These are phyloP conservation scores for Paramecium octaurelia DNA, from an alignment of 73 alveolate genomes.

Conservation along the genomic window DNA sequence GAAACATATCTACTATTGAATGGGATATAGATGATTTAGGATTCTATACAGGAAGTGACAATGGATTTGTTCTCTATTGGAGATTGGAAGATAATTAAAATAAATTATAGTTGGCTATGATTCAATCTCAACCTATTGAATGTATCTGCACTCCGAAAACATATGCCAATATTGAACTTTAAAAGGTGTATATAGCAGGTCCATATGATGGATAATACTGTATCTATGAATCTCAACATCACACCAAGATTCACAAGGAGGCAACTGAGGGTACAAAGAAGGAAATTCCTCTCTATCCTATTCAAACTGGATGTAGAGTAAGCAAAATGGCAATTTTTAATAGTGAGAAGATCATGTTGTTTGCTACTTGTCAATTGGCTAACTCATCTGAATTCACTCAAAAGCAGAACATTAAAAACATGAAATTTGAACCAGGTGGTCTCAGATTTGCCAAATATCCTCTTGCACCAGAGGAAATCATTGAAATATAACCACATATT, in stretches of 20 bases:
- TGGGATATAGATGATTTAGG: constrained; percentile 95
- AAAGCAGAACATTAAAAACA: not conserved
- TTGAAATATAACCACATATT: constrained; percentile 73
- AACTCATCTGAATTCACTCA: not conserved
- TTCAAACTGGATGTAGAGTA: constrained; percentile 63
- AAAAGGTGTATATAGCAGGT: constrained; percentile 1
- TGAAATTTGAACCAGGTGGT: constrained; percentile 71
- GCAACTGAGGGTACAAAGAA: constrained; percentile 55
- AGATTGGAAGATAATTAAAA: constrained; percentile 72
- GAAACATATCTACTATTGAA: constrained; percentile 62
- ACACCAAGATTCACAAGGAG: constrained; percentile 13
- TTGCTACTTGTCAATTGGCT: constrained; percentile 69
- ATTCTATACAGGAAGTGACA: constrained; percentile 83
- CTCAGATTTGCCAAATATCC: constrained; percentile 71
- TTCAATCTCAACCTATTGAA: not conserved
- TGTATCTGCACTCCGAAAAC: not conserved
- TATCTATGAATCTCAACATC: not conserved
- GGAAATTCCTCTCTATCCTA: not conserved
- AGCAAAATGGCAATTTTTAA: constrained; percentile 69
- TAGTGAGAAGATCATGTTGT: constrained; percentile 72
- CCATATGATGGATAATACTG: constrained; percentile 9
- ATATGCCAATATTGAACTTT: not conserved
- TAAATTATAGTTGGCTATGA: constrained; percentile 29
- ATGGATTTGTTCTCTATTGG: constrained; percentile 88
- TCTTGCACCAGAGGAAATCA: constrained; percentile 56